A percentile compares a stretch with the other conserved stretches of the same genome.
These are phyloP conservation scores for Blastobotrys chiropterorum DNA, from an alignment of 805 yeast species.

Conservation along the genomic window DNA sequence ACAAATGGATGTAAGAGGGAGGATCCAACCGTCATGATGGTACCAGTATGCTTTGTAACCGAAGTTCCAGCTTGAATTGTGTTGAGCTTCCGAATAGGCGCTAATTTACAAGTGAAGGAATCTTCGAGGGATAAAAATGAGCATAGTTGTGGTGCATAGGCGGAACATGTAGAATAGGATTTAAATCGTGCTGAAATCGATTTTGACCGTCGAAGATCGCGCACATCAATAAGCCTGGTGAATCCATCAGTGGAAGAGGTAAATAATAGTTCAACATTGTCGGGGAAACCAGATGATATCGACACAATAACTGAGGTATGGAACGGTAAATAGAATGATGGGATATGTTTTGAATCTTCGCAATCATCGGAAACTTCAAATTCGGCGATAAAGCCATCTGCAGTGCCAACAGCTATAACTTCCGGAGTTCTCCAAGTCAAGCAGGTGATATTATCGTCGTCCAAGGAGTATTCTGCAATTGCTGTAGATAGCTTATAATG, in stretches of 20 bases:
- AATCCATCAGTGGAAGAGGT: slow-evolving; percentile 41
- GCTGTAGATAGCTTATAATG: slow-evolving; percentile 10
- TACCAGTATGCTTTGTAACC: slow-evolving; percentile 37
- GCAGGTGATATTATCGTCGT: slow-evolving; percentile 36
- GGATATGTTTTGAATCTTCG: slow-evolving; percentile 17
- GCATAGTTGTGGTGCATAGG: slow-evolving; percentile 22
- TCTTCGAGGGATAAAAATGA: slow-evolving; percentile 41
- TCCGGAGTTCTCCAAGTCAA: slow-evolving; percentile 42
- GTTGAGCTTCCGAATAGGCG: slow-evolving; percentile 33
- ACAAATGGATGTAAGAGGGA: slow-evolving; percentile 43
- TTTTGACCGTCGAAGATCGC: slow-evolving; percentile 20
- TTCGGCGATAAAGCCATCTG: slow-evolving; percentile 56
- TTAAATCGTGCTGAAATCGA: slow-evolving; percentile 24
- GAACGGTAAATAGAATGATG: slow-evolving; percentile 36
- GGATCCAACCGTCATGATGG: slow-evolving; percentile 36
- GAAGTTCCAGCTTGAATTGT: slow-evolving; percentile 26
- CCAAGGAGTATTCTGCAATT: slow-evolving; percentile 10
- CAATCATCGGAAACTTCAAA: slow-evolving; percentile 34
- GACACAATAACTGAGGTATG: slow-evolving; percentile 36
- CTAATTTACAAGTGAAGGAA: slow-evolving; percentile 31
- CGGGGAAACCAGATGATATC: slow-evolving; percentile 32
- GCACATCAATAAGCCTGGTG: slow-evolving; percentile 32
- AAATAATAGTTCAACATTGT: slow-evolving; percentile 31
- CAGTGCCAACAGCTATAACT: slow-evolving; percentile 49
- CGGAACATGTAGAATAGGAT: slow-evolving; percentile 26